Evolutionary conservation across 768 basidiomycete genomes (phyloP), one percentile per base, ranked within the genome.

Genomic region (Termitomyces sp.): DNA sequence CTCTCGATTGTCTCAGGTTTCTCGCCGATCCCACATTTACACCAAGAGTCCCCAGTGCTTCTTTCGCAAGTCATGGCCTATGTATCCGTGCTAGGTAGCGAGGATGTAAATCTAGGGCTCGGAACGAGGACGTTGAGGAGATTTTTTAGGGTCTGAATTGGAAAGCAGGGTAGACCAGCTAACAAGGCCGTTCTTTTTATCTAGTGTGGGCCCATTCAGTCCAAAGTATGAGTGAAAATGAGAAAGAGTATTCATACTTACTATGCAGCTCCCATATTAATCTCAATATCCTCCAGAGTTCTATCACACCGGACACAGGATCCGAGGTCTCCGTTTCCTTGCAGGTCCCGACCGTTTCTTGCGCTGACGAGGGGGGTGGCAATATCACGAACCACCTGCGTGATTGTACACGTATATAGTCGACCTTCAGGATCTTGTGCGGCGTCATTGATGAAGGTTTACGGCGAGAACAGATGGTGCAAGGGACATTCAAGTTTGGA

Each of bases 251-350:
- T 11, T 7, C 29, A 29, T 29, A 7, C 29, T 29, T 7, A 35
- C 43, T 31, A 25, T 59, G 53, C n/a, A 52, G n/a, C 17, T 37
- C 44, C 7, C 49, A 29, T 41, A 8, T 56, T 46, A 4, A 56
- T 59, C 42, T 91, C 95, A 71, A 96, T 85, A 1, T 91, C 95
- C 51, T 97, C 94, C 29, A 92, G 68, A 4, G 95, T 95, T 76
- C 95, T 41, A 97, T 90, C 50, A 92, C 75, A 1, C 95, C 95
- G 0, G 92, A 92, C 1, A 97, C 93, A 0, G 80, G 85, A 5
- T 95, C 95, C 46, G 96, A 73, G 5, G 98, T 86, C 1, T 95
- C 95, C 6, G 85, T 77, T 66, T 96, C 94, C 64, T 89, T 92
- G 62, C 97, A 98, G 7, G 86, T 84, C 8, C 91, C 87, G 2